These are phyloP conservation scores for Yamadazyma phyllophila DNA, from an alignment of 805 yeast genomes.

Conservation along the genomic window DNA sequence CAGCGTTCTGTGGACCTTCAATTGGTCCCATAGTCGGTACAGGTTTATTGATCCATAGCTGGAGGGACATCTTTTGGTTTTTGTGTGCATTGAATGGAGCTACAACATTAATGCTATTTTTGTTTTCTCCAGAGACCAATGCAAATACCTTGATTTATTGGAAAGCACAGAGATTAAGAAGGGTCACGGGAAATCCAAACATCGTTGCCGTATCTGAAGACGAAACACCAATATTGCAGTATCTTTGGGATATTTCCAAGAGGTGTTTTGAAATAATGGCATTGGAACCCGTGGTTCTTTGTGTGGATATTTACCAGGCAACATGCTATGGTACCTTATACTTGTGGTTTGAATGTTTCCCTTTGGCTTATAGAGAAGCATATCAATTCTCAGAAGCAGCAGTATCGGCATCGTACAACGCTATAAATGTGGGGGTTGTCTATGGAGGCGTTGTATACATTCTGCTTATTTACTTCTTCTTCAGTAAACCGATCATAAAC, in stretches of 20 bases:
- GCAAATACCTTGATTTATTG: conserved; percentile 43
- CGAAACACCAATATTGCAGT: conserved; percentile 9
- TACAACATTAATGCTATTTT: conserved; percentile 1
- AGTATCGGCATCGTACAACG: conserved; percentile 30
- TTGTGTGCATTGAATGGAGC: conserved; percentile 7
- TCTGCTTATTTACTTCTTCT: not conserved
- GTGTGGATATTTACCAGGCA: conserved; percentile 51
- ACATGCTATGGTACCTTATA: conserved; percentile 52
- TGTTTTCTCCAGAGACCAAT: conserved; percentile 28
- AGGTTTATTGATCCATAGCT: conserved; percentile 2
- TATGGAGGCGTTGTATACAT: conserved; percentile 5
- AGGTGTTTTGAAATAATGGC: conserved; percentile 51
- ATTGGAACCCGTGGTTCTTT: conserved; percentile 55
- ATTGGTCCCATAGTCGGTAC: conserved; percentile 43
- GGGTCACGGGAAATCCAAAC: conserved; percentile 44
- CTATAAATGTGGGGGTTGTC: conserved; percentile 8
- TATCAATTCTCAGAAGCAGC: conserved; percentile 49
- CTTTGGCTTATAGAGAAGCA: conserved; percentile 47
- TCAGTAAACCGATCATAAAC: not conserved
- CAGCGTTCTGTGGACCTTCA: conserved; percentile 54
- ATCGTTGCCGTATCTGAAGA: conserved; percentile 40
- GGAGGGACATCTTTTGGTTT: conserved; percentile 12
- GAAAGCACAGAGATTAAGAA: conserved; percentile 48
- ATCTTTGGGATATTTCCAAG: conserved; percentile 23
- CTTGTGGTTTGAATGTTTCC: conserved; percentile 61